Evolutionary conservation across 202 grass and related monocot genomes (phyloP).

Genomic region (Digitaria exilis): DNA sequence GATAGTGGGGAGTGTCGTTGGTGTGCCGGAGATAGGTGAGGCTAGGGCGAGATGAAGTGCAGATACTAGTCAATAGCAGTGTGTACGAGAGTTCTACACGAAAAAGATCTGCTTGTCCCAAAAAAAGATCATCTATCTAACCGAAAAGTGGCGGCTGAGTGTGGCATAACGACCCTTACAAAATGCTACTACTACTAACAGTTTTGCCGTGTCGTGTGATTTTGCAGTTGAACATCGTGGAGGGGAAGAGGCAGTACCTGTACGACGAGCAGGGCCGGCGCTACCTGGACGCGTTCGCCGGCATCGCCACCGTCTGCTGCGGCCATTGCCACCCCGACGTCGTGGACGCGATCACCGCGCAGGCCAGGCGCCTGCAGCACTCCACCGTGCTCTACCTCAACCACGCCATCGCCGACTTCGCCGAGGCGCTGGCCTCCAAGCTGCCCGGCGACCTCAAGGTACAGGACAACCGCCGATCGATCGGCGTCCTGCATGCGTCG

Average conservation of each 20-base stretch:
- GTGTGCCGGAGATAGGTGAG: no score
- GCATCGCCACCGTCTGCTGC: slow-evolving; percentile 84
- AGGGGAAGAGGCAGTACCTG: slow-evolving; percentile 88
- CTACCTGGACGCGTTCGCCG: slow-evolving; percentile 80
- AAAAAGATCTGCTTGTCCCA: no score
- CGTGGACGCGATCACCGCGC: slow-evolving; percentile 64
- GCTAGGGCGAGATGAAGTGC: no score
- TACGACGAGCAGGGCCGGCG: slow-evolving; percentile 77
- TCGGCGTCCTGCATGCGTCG: no score
- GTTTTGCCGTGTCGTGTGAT: background rate
- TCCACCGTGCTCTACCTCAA: slow-evolving; percentile 89
- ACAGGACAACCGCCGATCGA: no score
- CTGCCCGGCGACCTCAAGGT: slow-evolving; percentile 82
- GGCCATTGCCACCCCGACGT: slow-evolving; percentile 85
- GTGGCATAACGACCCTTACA: background rate
- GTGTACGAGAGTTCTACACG: no score
- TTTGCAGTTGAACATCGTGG: slow-evolving; percentile 76
- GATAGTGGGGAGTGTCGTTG: no score
- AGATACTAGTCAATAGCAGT: no score
- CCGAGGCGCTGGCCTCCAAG: slow-evolving; percentile 83
- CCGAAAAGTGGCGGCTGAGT: no score
- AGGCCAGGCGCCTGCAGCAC: slow-evolving; percentile 72
- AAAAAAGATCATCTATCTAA: no score
- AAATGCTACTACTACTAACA: background rate
- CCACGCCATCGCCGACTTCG: slow-evolving; percentile 81